Evolutionary conservation across 345 rosid genomes (phyloP), one percentile per base, ranked within the genome.

Genomic region (Sisymbrium altissimum): DNA sequence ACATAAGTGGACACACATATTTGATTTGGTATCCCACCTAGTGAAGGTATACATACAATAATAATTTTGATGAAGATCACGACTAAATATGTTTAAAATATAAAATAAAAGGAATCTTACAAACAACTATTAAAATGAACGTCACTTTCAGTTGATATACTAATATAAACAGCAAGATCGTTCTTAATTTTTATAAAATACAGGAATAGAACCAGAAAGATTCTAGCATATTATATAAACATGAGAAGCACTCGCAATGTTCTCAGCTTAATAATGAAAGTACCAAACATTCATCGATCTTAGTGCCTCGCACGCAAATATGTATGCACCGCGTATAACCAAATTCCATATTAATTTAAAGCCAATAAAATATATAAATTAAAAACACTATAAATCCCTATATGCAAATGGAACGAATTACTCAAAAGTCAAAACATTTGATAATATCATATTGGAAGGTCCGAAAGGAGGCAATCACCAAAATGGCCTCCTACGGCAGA

Each of bases 401-500:
- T 30, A 13, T 52, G 15, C 30, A 46, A 46, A 2, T 17, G 38
- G 9, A 55, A 44, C 7, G 7, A 55, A 69, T 27, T 0, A 76
- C 71, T 23, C 25, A 23, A 23, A 23, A 23, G 25, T 41, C 59
- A 64, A 64, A 62, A n/a, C 41, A 33, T 55, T 63, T 54, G 62
- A 30, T 49, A 58, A 39, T 19, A 58, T 25, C 27, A 21, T 12
- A 67, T 5, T 4, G 11, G 23, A 62, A 61, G 50, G 8, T 45
- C 66, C 0, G 12, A 17, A 17, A 69, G 60, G 55, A 65, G 65
- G 60, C 29, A 35, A 13, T 41, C 72, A 32, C 6, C 10, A 78
- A 69, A 72, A 83, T 75, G 85, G 79, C 85, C 75, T 64, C 85
- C 35, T 93, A 87, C 27, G 87, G 86, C 66, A 86, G 80, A 76